Conservation (phyloP, 2,329 filamentous ascomycete species). For the Phaeophleospora eucalypticola region DNA sequence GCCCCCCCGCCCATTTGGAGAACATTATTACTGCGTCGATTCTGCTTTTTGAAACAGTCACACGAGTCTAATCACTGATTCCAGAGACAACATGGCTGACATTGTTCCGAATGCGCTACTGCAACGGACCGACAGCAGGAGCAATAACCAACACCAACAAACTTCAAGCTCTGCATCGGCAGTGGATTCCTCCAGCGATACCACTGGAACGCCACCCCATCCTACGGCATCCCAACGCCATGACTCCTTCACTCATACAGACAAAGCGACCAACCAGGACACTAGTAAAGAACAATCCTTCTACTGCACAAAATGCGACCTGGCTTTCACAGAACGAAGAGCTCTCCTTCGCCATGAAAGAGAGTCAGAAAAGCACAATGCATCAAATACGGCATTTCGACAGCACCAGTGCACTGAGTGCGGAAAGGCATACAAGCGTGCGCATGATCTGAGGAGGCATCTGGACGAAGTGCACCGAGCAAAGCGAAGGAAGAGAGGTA, state of each 20-base stretch:
- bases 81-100: too few relatives aligned
- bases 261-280: not conserved
- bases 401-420: not conserved
- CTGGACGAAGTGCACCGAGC: not conserved
- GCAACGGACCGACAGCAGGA: too few relatives aligned
- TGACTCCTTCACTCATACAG: not conserved
- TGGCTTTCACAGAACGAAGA: not conserved
- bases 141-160: too few relatives aligned
- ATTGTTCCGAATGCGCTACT: too few relatives aligned
- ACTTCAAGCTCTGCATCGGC: not conserved
- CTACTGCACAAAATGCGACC: not conserved
- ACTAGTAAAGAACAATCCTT: not conserved
- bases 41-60: too few relatives aligned
- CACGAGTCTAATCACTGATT: too few relatives aligned
- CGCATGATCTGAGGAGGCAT: conserved; percentile 1
- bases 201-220: not conserved
- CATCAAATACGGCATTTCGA: not conserved
- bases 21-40: too few relatives aligned
- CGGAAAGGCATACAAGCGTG: not conserved
- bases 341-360: not conserved
- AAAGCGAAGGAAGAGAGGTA: not conserved
- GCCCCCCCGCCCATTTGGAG: too few relatives aligned
- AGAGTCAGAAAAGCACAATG: not conserved
- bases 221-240: not conserved
- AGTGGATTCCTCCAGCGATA: not conserved